Evolutionary conservation across 805 yeast genomes (phyloP).

Genomic region (Debaryomyces hansenii): DNA sequence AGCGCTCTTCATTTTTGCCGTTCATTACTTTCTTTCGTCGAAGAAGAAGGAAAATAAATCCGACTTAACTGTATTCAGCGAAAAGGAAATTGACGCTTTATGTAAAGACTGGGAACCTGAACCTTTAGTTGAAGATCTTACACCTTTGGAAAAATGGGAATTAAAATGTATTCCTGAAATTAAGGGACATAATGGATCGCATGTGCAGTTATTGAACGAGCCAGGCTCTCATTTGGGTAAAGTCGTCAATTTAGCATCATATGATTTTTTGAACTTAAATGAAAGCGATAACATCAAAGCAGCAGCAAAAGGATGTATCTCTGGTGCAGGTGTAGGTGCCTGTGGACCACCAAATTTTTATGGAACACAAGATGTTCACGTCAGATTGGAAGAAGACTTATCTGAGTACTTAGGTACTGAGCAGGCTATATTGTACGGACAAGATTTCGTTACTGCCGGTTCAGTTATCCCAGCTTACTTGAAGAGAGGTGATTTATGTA

Average conservation of each 20-base stretch:
- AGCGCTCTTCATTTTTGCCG: conserved; percentile 73
- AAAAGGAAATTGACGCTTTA: conserved; percentile 74
- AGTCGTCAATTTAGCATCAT: conserved; percentile 67
- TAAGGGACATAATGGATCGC: conserved; percentile 51
- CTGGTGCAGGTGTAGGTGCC: conserved; percentile 88
- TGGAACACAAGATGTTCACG: conserved; percentile 92
- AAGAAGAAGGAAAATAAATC: conserved; percentile 75
- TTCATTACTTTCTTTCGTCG: conserved; percentile 77
- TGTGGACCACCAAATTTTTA: conserved; percentile 98
- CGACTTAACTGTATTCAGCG: conserved; percentile 60
- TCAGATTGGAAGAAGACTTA: conserved; percentile 70
- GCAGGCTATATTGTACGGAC: conserved; percentile 83
- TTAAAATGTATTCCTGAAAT: conserved; percentile 63
- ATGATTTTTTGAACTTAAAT: conserved; percentile 70
- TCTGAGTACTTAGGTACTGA: conserved; percentile 77
- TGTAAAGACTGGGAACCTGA: conserved; percentile 92
- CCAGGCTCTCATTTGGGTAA: conserved; percentile 17
- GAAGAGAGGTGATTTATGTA: conserved; percentile 90
- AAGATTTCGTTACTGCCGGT: conserved; percentile 83
- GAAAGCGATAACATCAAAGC: conserved; percentile 45
- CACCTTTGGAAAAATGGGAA: conserved; percentile 58
- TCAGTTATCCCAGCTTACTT: conserved; percentile 91
- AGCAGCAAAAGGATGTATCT: conserved; percentile 59
- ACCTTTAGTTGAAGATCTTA: conserved; percentile 63
- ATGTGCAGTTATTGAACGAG: conserved; percentile 27